Conservation (phyloP, 306 rosid species). For the Echinosophora koreensis region DNA sequence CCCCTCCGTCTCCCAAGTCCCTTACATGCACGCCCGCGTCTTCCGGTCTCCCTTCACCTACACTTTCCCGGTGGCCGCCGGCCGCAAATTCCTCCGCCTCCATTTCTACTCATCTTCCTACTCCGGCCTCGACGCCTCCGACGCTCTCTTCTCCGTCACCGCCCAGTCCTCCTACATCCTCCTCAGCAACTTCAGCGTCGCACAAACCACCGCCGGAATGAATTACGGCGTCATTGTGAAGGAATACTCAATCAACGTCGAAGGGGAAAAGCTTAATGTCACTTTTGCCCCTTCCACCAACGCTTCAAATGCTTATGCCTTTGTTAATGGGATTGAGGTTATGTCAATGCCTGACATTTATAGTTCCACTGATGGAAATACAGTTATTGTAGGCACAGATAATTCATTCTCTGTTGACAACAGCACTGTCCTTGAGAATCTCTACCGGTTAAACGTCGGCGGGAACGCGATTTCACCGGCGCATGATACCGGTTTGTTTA, state of each 20-base stretch:
- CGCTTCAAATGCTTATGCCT: conserved; percentile 70
- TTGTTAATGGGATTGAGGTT: conserved; percentile 95
- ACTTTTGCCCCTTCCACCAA: conserved; percentile 72
- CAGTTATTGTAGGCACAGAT: conserved; percentile 58
- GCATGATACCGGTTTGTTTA: conserved; percentile 78
- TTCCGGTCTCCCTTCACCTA: conserved; percentile 68
- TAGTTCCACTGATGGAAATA: conserved; percentile 48
- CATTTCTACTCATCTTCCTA: conserved; percentile 83
- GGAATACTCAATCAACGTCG: conserved; percentile 74
- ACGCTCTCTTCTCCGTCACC: conserved; percentile 65
- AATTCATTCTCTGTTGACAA: conserved; percentile 55
- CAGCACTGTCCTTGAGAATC: conserved; percentile 72
- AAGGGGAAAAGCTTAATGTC: conserved; percentile 64
- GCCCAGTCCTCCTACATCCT: conserved; percentile 70
- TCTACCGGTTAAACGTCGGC: conserved; percentile 83
- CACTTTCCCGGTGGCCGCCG: conserved; percentile 73
- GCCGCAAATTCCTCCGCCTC: conserved; percentile 78
- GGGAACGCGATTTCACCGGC: conserved; percentile 85
- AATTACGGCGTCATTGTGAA: conserved; percentile 63
- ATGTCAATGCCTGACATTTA: conserved; percentile 89
- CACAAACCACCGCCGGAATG: conserved; percentile 69
- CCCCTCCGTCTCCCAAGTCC: conserved; percentile 74
- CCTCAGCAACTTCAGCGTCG: conserved; percentile 76
- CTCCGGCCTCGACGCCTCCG: conserved; percentile 55
- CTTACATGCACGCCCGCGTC: conserved; percentile 77